phyloP scores from a whole-genome alignment of 108 stramenopile genomes.

The Nitzschia sp. region DNA sequence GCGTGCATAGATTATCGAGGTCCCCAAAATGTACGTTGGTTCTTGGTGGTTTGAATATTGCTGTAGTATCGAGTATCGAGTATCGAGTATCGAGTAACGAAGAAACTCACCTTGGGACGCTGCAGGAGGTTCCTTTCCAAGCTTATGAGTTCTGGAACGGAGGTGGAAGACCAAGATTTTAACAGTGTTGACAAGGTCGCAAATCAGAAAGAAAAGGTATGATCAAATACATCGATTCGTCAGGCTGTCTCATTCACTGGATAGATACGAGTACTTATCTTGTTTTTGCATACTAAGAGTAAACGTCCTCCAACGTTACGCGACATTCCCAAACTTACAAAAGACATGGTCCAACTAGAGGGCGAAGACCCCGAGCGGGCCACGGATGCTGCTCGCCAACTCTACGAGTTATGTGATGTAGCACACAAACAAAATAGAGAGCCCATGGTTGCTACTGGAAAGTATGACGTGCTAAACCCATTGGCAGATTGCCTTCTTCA shows the following conservation, averaged over 20 bases:
- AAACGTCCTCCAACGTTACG: constrained; percentile 23
- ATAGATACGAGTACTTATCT: not conserved
- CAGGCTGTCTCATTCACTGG: not conserved
- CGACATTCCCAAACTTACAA: constrained; percentile 35
- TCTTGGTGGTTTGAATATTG: too few species aligned
- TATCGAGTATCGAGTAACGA: too few species aligned
- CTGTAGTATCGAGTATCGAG: too few species aligned
- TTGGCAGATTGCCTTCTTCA: constrained; percentile 34
- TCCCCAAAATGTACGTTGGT: too few species aligned
- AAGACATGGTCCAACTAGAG: constrained; percentile 22
- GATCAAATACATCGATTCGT: not conserved
- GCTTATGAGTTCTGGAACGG: constrained; percentile 6
- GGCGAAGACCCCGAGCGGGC: constrained; percentile 19
- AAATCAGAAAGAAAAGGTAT: constrained; percentile 12
- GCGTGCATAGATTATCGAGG: too few species aligned
- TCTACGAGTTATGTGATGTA: constrained; percentile 46
- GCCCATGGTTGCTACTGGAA: constrained; percentile 40
- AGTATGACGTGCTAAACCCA: constrained; percentile 40
- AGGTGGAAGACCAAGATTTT: constrained; percentile 17
- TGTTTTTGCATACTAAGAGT: not conserved
- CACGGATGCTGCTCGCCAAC: constrained; percentile 27
- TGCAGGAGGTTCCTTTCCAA: constrained; percentile 12
- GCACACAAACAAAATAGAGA: constrained; percentile 44
- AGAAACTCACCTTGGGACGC: too few species aligned
- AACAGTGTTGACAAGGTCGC: constrained; percentile 1